Evolutionary conservation across 2,329 filamentous ascomycete genomes (phyloP), one percentile per base, ranked within the genome.

Genomic region (Diaporthe sp.): DNA sequence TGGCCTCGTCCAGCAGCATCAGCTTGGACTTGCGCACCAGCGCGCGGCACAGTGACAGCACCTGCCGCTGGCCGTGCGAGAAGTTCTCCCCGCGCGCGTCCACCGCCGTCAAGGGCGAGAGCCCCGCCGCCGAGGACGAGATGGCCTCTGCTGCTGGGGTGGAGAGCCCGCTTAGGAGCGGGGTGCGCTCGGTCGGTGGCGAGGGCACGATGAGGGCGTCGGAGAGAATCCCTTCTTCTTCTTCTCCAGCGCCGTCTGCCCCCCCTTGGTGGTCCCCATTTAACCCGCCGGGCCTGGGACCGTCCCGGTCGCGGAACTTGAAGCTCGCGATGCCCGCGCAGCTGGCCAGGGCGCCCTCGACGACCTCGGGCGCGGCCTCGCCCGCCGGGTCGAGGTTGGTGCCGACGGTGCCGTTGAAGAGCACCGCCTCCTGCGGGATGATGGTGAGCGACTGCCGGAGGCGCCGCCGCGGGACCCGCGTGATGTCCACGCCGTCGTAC

Each of bases 341-440:
- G 60, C 92, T 89, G 42, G 89, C 86, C 6, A 95, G 85, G 0
- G 91, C 92, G 76, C 88, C 89, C 42, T 88, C 86, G 0, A 94
- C 86, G 51, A 88, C 86, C 1, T 84, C 83, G 70, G 90, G 88
- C 0, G 88, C 85, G 39, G 92, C 86, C 47, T 88, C 85, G 47
- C 88, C 87, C 53, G 92, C 91, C 0, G 93, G 91, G 81, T 95
- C 93, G 20, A 95, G 87, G 79, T 94, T 90, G 20, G 86, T 87
- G 63, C 84, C 82, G 15, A 90, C 85, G 15, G 77, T 79, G 55
- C 81, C 81, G 75, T 78, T 79, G 76, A 84, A 82, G 2, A 86
- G 81, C 7, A 85, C 81, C 1, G 85, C 82, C 70, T 86, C 85
- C 73, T 86, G 85, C 0, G 85, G 84, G 55, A 86, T 84, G 71